Percentiles rank a stretch among this genome's conserved stretches.
phyloP scores from a whole-genome alignment of 805 yeast genomes.

The Yamadazyma insecticola region DNA sequence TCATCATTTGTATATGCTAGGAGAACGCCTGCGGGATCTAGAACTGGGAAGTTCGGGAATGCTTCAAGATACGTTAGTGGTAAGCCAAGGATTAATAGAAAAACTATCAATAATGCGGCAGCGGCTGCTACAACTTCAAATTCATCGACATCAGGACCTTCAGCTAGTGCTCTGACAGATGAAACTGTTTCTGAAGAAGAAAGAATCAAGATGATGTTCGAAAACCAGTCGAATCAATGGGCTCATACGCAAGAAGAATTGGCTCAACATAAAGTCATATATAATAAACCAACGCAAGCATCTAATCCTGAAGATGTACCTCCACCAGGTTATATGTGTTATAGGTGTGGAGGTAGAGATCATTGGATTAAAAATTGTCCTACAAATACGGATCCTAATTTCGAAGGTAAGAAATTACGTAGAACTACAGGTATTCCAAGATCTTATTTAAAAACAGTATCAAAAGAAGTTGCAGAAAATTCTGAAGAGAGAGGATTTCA shows the following conservation, averaged over 20 bases:
- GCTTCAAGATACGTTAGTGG: constrained; percentile 72
- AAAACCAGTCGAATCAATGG: constrained; percentile 93
- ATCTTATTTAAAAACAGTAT: constrained; percentile 81
- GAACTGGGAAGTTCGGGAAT: constrained; percentile 45
- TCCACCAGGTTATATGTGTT: constrained; percentile 95
- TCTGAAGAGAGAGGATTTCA: constrained; percentile 22
- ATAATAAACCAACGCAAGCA: constrained; percentile 40
- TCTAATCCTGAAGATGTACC: constrained; percentile 63
- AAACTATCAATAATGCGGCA: constrained; percentile 31
- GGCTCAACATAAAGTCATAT: constrained; percentile 79
- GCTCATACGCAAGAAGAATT: constrained; percentile 87
- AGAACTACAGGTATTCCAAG: constrained; percentile 97
- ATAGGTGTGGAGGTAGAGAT: constrained; percentile 87
- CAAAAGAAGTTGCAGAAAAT: constrained; percentile 66
- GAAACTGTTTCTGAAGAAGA: constrained; percentile 73
- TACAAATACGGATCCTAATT: constrained; percentile 84
- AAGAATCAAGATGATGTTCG: constrained; percentile 84
- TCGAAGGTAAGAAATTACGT: constrained; percentile 87
- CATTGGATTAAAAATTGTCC: constrained; percentile 98
- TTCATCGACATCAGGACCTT: constrained; percentile 16
- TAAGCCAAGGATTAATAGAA: constrained; percentile 48
- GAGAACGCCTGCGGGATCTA: constrained; percentile 61
- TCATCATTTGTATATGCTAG: constrained; percentile 79
- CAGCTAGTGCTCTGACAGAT: constrained; percentile 16
- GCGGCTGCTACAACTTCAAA: constrained; percentile 13